Evolutionary conservation across 768 basidiomycete species (phyloP).

Genomic region (Neoboletus magnificus): DNA sequence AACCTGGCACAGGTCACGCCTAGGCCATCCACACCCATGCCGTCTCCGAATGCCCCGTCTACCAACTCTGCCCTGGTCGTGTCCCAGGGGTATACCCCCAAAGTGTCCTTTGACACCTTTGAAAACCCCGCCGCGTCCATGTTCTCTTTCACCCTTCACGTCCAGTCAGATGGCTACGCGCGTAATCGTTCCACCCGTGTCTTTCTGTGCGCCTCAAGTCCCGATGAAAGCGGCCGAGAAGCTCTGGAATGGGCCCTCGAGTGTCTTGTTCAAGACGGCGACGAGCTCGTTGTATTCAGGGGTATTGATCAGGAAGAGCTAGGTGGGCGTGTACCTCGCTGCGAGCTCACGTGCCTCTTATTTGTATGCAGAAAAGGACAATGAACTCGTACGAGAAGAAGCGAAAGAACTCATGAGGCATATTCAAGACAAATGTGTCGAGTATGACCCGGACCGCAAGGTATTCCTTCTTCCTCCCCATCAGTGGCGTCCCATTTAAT

Average conservation of each 20-base stretch:
- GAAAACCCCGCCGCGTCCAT: constrained; percentile 77
- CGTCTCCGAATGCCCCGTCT: constrained; percentile 18
- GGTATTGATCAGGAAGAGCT: constrained; percentile 87
- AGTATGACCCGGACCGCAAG: constrained; percentile 74
- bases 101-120: constrained; percentile 84
- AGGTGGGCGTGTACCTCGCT: constrained; percentile 41
- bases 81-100: constrained; percentile 35
- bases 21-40: constrained; percentile 12
- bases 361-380: constrained; percentile 58
- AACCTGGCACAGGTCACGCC: constrained; percentile 13
- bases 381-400: constrained; percentile 75
- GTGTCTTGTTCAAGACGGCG: constrained; percentile 78
- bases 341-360: neutral
- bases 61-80: constrained; percentile 15
- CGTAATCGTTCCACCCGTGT: constrained; percentile 76
- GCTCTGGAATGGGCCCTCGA: constrained; percentile 94
- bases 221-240: constrained; percentile 83
- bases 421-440: constrained; percentile 78
- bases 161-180: constrained; percentile 78
- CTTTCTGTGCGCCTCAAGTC: constrained; percentile 84
- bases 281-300: constrained; percentile 89
- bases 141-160: constrained; percentile 85
- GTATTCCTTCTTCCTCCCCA: constrained; percentile 32
- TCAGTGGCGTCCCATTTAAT: neutral
- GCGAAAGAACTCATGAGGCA: constrained; percentile 76